Base-by-base conservation (phyloP, 441 rosid species). In the Mallotus repandus region DNA sequence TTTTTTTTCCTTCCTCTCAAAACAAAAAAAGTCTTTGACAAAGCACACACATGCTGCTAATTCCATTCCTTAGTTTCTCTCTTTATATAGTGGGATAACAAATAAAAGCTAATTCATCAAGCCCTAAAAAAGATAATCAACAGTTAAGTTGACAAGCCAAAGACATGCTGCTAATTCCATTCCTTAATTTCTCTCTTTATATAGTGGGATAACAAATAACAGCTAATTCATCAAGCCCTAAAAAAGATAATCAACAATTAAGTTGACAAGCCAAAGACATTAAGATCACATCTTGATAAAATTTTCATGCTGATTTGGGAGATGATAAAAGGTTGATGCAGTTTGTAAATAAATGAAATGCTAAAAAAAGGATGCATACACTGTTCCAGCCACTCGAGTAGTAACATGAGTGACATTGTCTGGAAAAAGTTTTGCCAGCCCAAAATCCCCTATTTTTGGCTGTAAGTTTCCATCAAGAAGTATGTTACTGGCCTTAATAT, bases 331-430 rank as follows among this genome's bases (percentile, higher is more conserved):
- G 66, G 29, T 35, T 6, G 18, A 53, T 49, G 61, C 66, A 64
- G 43, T n/a, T 70, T 53, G 66, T 57, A 38, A 9, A 35, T 77
- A 71, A 65, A 22, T 43, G 48, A 77, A 74, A 75, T 66, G 70
- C 50, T 65, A 61, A 21, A 22, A 70, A 41, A 70, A 41, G 15
- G 25, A 67, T 58, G 76, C 90, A 85, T 86, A 90, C 97, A 83
- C 29, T 68, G 97, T 91, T 80, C 97, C 97, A 0, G 97, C 97
- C 49, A 91, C 97, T 75, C 87, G 89, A 61, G 97, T 91, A 64
- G 91, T 91, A 69, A 91, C 59, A 76, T 91, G 97, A 70, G 92
- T 91, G 56, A 88, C 92, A 69, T 89, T 83, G 79, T 89, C 94
- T 0, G 94, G 97, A 73, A 91, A 89, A 76, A 88, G 89, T 74